phyloP scores from a whole-genome alignment of 805 yeast species.

The Cyberlindnera subsufficiens region DNA sequence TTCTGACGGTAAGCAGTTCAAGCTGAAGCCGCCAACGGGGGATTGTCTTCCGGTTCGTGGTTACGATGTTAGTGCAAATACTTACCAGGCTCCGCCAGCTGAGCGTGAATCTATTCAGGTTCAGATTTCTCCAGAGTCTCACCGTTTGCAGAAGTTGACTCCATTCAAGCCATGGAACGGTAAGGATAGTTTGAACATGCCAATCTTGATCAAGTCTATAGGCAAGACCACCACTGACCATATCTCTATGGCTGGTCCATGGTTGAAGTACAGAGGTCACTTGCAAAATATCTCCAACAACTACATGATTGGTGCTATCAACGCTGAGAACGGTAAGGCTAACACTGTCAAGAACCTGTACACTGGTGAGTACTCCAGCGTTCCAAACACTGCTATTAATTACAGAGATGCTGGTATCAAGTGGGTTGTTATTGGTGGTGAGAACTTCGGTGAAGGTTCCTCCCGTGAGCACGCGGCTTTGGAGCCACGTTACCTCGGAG shows the following conservation, averaged over 20 bases:
- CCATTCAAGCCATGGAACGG: slow-evolving; percentile 98
- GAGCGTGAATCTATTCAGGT: slow-evolving; percentile 76
- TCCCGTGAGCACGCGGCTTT: slow-evolving; percentile 99
- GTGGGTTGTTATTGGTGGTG: slow-evolving; percentile 99
- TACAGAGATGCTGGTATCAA: slow-evolving; percentile 89
- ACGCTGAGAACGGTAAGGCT: slow-evolving; percentile 93
- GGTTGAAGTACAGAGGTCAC: slow-evolving; percentile 99
- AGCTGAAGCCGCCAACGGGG: slow-evolving; percentile 82
- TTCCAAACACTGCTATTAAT: slow-evolving; percentile 93
- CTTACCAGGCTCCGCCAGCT: slow-evolving; percentile 95
- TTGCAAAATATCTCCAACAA: slow-evolving; percentile 97
- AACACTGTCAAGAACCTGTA: slow-evolving; percentile 83
- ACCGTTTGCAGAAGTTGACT: slow-evolving; percentile 89
- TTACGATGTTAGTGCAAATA: slow-evolving; percentile 88
- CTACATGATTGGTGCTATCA: slow-evolving; percentile 99
- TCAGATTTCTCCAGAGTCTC: slow-evolving; percentile 80
- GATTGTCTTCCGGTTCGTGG: slow-evolving; percentile 87
- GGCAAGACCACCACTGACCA: slow-evolving; percentile 99
- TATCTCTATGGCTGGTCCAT: slow-evolving; percentile 99
- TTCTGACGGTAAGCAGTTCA: slow-evolving; percentile 85
- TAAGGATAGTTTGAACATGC: slow-evolving; percentile 82
- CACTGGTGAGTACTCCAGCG: slow-evolving; percentile 91
- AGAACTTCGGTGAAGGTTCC: slow-evolving; percentile 99
- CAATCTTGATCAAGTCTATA: slow-evolving; percentile 90
- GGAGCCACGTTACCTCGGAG: slow-evolving; percentile 99